These are phyloP conservation scores for Thuja plicata DNA, from an alignment of 83 land plant species.

Conservation along the genomic window DNA sequence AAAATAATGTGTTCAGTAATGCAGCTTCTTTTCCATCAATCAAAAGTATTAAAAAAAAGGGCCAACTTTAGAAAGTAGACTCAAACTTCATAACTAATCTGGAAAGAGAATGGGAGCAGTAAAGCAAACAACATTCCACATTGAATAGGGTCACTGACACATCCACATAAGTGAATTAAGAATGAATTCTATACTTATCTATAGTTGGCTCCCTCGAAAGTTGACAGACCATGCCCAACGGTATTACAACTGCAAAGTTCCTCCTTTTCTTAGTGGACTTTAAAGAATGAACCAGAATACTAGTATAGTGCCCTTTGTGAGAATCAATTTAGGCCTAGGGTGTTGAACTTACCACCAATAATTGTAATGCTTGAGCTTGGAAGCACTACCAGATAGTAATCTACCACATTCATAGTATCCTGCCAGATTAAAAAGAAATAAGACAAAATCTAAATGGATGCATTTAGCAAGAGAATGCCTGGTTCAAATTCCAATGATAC, in stretches of 20 bases:
- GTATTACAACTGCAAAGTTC: background rate
- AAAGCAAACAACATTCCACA: background rate
- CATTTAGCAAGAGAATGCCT: too few species aligned
- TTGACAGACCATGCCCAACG: background rate
- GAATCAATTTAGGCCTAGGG: too few species aligned
- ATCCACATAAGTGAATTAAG: too few species aligned
- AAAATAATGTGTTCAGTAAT: too few species aligned
- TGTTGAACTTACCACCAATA: too few species aligned
- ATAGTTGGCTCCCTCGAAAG: background rate
- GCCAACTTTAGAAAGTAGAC: too few species aligned
- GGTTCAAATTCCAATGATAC: too few species aligned
- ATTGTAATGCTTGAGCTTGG: background rate
- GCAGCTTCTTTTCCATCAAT: too few species aligned
- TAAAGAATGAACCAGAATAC: too few species aligned
- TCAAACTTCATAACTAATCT: too few species aligned
- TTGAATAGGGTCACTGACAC: background rate
- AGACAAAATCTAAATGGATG: too few species aligned
- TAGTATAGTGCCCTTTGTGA: too few species aligned
- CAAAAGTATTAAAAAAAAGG: background rate
- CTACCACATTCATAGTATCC: background rate
- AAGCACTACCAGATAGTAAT: slow-evolving; percentile 14
- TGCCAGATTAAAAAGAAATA: background rate
- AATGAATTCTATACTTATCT: background rate
- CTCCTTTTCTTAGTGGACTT: background rate
- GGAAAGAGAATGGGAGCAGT: background rate